A percentile compares a stretch with the other conserved stretches of the same genome.
phyloP scores from a whole-genome alignment of 805 yeast genomes.

The Starmerella stigmatis region DNA sequence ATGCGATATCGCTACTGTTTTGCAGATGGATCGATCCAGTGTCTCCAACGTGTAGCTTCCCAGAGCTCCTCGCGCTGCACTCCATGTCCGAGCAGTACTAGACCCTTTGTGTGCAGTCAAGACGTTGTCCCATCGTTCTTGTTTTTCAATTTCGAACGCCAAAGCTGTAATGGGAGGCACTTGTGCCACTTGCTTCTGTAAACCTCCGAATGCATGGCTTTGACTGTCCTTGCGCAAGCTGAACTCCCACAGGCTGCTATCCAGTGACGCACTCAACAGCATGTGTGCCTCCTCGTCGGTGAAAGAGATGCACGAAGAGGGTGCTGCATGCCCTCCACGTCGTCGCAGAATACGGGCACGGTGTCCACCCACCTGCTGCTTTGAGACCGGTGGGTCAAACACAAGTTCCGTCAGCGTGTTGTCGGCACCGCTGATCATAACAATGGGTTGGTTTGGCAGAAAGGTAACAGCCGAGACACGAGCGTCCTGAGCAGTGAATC shows the following conservation, averaged over 20 bases:
- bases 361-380: conserved; percentile 54
- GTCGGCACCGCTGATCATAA: conserved; percentile 84
- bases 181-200: conserved; percentile 38
- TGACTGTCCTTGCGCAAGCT: conserved; percentile 94
- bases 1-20: conserved; percentile 66
- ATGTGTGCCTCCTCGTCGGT: conserved; percentile 66
- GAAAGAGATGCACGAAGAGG: conserved; percentile 67
- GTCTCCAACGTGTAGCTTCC: conserved; percentile 60
- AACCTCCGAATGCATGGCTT: conserved; percentile 84
- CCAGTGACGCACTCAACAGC: conserved; percentile 75
- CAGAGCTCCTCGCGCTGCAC: conserved; percentile 61
- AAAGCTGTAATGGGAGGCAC: conserved; percentile 65
- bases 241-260: conserved; percentile 79
- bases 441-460: conserved; percentile 82
- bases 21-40: conserved; percentile 66
- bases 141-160: conserved; percentile 62
- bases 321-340: conserved; percentile 95
- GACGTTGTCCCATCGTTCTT: conserved; percentile 89
- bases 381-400: conserved; percentile 77
- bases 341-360: conserved; percentile 77
- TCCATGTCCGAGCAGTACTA: conserved; percentile 83
- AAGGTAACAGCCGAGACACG: conserved; percentile 68
- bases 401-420: conserved; percentile 81
- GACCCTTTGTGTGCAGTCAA: conserved; percentile 82
- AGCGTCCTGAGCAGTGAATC: conserved; percentile 58